These are phyloP conservation scores for Alternaria tenuissima DNA, from an alignment of 2,329 filamentous ascomycete genomes.

Conservation along the genomic window DNA sequence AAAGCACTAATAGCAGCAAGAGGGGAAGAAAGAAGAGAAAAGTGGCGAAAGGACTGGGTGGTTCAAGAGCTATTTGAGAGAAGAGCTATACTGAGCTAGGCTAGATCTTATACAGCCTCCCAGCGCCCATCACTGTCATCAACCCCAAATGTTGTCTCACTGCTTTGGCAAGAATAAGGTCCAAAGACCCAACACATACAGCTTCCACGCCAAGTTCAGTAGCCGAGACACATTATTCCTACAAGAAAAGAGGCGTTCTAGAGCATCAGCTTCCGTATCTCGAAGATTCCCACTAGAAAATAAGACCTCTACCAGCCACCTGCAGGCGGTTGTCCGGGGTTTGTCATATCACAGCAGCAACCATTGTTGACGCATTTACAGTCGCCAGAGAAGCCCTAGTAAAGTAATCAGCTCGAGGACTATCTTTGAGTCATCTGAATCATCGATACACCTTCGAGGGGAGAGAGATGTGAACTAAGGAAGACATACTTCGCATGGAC, in stretches of 20 bases:
- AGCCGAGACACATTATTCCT: not conserved
- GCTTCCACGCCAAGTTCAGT: not conserved
- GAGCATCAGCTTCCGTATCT: not conserved
- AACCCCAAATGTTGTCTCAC: not conserved
- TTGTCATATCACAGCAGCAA: constrained; percentile 8
- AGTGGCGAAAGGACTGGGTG: not conserved
- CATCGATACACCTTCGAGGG: not conserved
- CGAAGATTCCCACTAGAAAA: not conserved
- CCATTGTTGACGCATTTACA: constrained; percentile 8
- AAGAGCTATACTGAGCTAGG: not conserved
- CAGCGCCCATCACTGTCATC: not conserved
- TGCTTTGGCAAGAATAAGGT: not conserved
- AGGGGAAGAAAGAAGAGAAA: not conserved
- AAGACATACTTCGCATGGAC: constrained; percentile 9
- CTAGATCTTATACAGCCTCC: not conserved
- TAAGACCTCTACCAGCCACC: constrained; percentile 5
- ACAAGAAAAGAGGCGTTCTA: not conserved
- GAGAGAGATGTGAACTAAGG: not conserved
- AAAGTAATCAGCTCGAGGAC: not conserved
- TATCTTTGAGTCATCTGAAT: not conserved
- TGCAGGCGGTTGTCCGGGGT: not conserved
- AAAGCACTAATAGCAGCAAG: not conserved
- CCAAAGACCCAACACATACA: not conserved
- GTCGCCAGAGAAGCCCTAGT: constrained; percentile 3
- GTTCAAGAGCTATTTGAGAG: not conserved